Base-by-base conservation (phyloP, 2,329 filamentous ascomycete genomes). In the Graphium sp. region DNA sequence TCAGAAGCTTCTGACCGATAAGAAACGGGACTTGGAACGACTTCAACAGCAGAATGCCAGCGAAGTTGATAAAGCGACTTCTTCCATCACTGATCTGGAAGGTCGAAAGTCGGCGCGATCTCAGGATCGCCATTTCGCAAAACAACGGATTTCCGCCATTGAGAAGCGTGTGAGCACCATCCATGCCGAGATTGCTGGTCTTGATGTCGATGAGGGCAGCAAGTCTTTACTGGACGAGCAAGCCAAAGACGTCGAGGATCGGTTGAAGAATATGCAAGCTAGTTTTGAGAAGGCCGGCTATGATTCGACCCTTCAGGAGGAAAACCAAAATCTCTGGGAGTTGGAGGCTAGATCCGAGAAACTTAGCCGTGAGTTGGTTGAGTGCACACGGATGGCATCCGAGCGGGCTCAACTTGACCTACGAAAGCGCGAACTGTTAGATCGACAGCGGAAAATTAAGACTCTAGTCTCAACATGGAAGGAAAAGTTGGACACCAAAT, bases 391-490 rank as follows among this genome's bases (percentile, higher is more conserved):
- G 32, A 67, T 80, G 32, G 83, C 84, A 5, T 73, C 76, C 4
- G 84, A 92, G 36, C 67, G 84, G 21, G 89, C 87, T 9, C 76
- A 80, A 40, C 62, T 98, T 8, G 81, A 92, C 32, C 74, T 80
- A 39, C 64, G 85, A 19, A 84, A 78, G 42, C 85, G 84, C 40
- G 80, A 93, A 43, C 52, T 83, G 17, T 68, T 70, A 36, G 75
- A 83, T 38, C 70, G 76, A 31, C 69, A 79, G 46, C 66, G 70
- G 19, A 79, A 78, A 35, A 58, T 95, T 3, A 67, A 84, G 7
- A 89, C 81, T 1, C 70, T 94, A 55, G 69, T 60, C 35, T 71
- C 60, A 26, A 82, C 82, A 0, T 82, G 91, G 58, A 67, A 64
- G 28, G 60, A 74, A 19, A 78, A 78, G 38, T 60, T 98, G 14